Base-by-base conservation (phyloP, 106 monocot genomes). In the Agapanthus africanus region DNA sequence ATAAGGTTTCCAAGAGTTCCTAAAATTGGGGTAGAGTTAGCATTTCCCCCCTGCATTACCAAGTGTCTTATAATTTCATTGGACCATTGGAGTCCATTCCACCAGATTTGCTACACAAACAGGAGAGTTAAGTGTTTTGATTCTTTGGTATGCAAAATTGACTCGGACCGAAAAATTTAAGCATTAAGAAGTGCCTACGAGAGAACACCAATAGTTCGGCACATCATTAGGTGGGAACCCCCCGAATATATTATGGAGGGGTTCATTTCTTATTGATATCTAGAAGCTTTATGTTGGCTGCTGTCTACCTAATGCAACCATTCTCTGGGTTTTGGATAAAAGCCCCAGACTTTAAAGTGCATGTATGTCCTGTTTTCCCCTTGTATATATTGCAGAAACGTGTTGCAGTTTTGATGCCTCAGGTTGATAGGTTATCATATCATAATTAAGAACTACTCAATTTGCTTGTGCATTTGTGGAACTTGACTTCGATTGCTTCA, bases 341-440 rank as follows among this genome's bases (percentile, higher is more conserved):
- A 21, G 52, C n/a, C n/a, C n/a, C n/a, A n/a, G n/a, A n/a, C n/a
- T 57, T 26, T 28, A 57, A 57, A 57, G 19, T 11, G 31, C 56
- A 57, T 57, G 52, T 54, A 54, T 25, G 22, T 28, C 13, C 31
- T 57, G 10, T 57, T 57, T 57, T 30, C 30, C 11, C 56, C 56
- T 2, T 57, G 31, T 7, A 1, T 27, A 0, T 30, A 11, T 57
- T 27, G 56, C 56, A 57, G 11, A 57, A 31, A 4, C n/a, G n/a
- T n/a, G n/a, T n/a, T n/a, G n/a, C n/a, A n/a, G n/a, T n/a, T 30
- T 28, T 57, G 8, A 54, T 54, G 56, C 56, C 56, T 57, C 30
- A n/a, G 27, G 27, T 57, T 31, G 30, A 57, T 57, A 30, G 56
- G 30, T 27, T 30, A 4, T 11, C 19, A 30, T 31, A 28, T 30